These are phyloP conservation scores for Phytophthora fragariae DNA, from an alignment of 352 stramenopile species.

Conservation along the genomic window DNA sequence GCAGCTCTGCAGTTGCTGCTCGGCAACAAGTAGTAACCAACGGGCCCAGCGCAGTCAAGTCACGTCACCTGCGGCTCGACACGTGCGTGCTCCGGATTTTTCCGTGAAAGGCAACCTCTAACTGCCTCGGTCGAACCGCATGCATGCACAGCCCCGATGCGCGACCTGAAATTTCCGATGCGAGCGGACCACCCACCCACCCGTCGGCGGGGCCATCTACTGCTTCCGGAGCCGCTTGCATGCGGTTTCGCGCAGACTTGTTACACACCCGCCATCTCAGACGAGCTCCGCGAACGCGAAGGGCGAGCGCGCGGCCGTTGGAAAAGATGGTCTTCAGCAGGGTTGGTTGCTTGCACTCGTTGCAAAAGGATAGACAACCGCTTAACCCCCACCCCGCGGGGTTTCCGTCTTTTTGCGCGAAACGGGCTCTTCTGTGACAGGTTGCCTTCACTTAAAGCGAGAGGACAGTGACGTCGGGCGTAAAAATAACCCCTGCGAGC, in stretches of 20 bases:
- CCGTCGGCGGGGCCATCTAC: constrained; percentile 23
- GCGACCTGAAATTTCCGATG: constrained; percentile 44
- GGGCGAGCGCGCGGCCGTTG: constrained; percentile 17
- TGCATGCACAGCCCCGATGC: constrained; percentile 20
- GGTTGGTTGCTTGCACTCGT: constrained; percentile 8
- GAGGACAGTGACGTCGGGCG: constrained; percentile 27
- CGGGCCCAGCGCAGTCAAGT: constrained; percentile 32
- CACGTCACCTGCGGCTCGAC: constrained; percentile 35
- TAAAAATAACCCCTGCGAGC: constrained; percentile 49
- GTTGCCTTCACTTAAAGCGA: constrained; percentile 31
- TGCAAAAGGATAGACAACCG: constrained; percentile 29
- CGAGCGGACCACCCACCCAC: constrained; percentile 27
- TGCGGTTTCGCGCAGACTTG: constrained; percentile 23
- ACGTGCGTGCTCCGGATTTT: constrained; percentile 45
- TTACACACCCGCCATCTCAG: constrained; percentile 54
- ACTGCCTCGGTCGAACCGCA: constrained; percentile 21
- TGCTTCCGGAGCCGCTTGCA: constrained; percentile 19
- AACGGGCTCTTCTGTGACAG: constrained; percentile 35
- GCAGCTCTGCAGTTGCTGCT: too few relatives aligned
- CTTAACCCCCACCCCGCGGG: constrained; percentile 30
- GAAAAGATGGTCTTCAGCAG: constrained; percentile 35
- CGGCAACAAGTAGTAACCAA: constrained; percentile 22
- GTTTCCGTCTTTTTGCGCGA: constrained; percentile 45
- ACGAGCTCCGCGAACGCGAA: constrained; percentile 10
- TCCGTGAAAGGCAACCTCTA: constrained; percentile 42